These are phyloP conservation scores for Xylaria digitata DNA, from an alignment of 2,329 filamentous ascomycete genomes.

Conservation along the genomic window DNA sequence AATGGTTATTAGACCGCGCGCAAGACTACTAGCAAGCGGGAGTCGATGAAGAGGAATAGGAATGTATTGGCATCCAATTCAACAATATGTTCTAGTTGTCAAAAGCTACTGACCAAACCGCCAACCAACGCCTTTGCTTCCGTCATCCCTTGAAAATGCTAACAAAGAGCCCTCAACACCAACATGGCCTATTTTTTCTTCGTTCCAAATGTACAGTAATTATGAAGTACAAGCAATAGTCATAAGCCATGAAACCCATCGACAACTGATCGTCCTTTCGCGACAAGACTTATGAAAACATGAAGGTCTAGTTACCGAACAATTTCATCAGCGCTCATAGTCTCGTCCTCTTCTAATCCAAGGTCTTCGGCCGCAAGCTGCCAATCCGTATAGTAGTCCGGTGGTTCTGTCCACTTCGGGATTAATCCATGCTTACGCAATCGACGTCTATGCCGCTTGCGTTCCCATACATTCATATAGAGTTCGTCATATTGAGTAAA, in stretches of 20 bases:
- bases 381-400: conserved; percentile 62
- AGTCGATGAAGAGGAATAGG: neutral
- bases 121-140: conserved; percentile 19
- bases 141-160: conserved; percentile 34
- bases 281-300: neutral
- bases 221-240: conserved; percentile 23
- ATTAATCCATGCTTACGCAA: conserved; percentile 60
- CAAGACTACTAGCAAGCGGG: too few species aligned
- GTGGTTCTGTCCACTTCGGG: conserved; percentile 52
- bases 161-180: conserved; percentile 25
- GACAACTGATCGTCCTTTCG: neutral
- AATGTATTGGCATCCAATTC: conserved; percentile 3
- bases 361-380: conserved; percentile 54
- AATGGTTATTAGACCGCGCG: too few species aligned
- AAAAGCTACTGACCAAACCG: conserved; percentile 31
- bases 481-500: conserved; percentile 58
- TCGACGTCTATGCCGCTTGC: conserved; percentile 62
- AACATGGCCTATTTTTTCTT: conserved; percentile 27
- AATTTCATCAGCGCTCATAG: conserved; percentile 51
- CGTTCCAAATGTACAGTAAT: conserved; percentile 23
- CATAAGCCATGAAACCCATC: conserved; percentile 11
- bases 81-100: conserved; percentile 9
- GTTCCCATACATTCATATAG: conserved; percentile 59
- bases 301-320: conserved; percentile 30
- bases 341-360: conserved; percentile 55